These are phyloP conservation scores for Clitopilus passeckerianus DNA, from an alignment of 768 basidiomycete genomes.

Conservation along the genomic window DNA sequence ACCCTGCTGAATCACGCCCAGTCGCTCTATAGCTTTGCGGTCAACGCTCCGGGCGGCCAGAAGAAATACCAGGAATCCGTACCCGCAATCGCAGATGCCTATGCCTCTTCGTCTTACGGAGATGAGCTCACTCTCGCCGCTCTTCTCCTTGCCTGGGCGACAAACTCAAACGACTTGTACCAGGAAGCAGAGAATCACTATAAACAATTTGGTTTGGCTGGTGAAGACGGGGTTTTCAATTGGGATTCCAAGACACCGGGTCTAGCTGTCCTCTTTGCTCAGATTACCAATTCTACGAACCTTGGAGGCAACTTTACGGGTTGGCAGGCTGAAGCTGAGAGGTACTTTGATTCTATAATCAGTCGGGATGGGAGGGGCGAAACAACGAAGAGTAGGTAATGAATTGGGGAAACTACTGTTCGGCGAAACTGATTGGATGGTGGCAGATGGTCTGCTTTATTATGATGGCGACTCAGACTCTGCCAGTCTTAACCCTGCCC, in stretches of 20 bases:
- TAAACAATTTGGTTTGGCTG: slow-evolving; percentile 46
- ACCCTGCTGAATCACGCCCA: slow-evolving; percentile 71
- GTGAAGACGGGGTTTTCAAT: slow-evolving; percentile 64
- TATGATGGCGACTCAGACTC: slow-evolving; percentile 81
- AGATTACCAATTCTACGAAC: slow-evolving; percentile 55
- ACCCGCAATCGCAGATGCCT: slow-evolving; percentile 56
- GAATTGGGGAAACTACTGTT: not conserved
- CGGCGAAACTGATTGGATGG: not conserved
- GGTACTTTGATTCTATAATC: slow-evolving; percentile 70
- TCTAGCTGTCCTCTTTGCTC: slow-evolving; percentile 68
- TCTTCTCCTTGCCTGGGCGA: slow-evolving; percentile 70
- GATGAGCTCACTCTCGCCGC: slow-evolving; percentile 78
- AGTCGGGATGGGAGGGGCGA: slow-evolving; percentile 48
- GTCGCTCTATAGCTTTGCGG: slow-evolving; percentile 72
- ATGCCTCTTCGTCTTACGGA: slow-evolving; percentile 65
- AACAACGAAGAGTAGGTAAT: slow-evolving; percentile 53
- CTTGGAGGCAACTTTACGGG: slow-evolving; percentile 51
- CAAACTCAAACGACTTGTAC: slow-evolving; percentile 54
- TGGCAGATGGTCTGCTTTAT: slow-evolving; percentile 70
- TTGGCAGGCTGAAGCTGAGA: slow-evolving; percentile 71
- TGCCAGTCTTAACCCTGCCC: slow-evolving; percentile 79
- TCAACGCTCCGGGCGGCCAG: slow-evolving; percentile 56
- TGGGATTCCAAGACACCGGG: slow-evolving; percentile 88
- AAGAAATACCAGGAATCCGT: slow-evolving; percentile 68
- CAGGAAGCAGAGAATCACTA: slow-evolving; percentile 62